Conservation (phyloP, 352 stramenopile genomes). For the Aphanomyces euteiches region DNA sequence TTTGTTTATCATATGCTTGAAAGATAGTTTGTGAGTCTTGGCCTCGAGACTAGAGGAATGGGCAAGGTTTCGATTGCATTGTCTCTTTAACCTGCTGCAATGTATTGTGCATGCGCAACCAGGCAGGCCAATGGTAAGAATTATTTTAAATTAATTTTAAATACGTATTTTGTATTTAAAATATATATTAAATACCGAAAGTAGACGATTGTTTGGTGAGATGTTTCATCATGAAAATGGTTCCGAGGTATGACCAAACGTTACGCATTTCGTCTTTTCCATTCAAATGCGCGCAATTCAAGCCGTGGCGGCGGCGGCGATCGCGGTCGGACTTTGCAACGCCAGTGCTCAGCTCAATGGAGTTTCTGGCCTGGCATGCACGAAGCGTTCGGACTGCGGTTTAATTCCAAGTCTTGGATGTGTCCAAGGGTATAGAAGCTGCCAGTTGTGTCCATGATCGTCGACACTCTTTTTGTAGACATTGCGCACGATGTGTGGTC, state of each 20-base stretch:
- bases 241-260: too few species aligned
- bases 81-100: too few species aligned
- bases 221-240: too few species aligned
- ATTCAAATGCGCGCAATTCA: not conserved
- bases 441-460: not conserved
- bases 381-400: slow-evolving; percentile 12
- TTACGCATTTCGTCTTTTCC: too few species aligned
- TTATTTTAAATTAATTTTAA: not conserved
- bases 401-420: slow-evolving; percentile 19
- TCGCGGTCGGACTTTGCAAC: not conserved
- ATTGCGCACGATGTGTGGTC: not conserved
- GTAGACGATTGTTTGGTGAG: not conserved
- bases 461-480: not conserved
- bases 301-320: not conserved
- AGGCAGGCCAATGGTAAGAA: not conserved
- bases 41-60: too few species aligned
- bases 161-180: not conserved
- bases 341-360: slow-evolving; percentile 26
- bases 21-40: too few species aligned
- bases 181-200: not conserved
- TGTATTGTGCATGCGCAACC: too few species aligned
- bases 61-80: too few species aligned
- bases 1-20: too few species aligned
- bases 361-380: slow-evolving; percentile 23
- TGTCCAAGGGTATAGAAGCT: not conserved